Conservation (phyloP, 768 basidiomycete species). For the Pleurotus ostreatus region DNA sequence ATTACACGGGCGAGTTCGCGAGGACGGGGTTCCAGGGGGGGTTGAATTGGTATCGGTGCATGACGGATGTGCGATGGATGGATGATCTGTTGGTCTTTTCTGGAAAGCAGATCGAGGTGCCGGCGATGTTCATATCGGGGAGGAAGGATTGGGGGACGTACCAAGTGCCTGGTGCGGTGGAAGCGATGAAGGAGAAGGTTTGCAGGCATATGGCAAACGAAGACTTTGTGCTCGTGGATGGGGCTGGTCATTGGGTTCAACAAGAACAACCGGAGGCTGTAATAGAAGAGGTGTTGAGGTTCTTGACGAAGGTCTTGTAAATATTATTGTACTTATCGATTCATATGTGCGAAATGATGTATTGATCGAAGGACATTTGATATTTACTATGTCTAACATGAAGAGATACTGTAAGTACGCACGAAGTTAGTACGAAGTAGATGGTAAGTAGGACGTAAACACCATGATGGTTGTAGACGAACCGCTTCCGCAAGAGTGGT, state of each 20-base stretch:
- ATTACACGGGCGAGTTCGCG: constrained; percentile 45
- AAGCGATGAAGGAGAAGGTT: constrained; percentile 36
- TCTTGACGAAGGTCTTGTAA: constrained; percentile 1
- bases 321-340: too few species aligned
- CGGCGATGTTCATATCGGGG: constrained; percentile 57
- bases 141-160: constrained; percentile 16
- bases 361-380: too few species aligned
- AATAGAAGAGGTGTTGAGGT: constrained; percentile 2
- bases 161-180: constrained; percentile 17
- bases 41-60: constrained; percentile 50
- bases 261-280: constrained; percentile 37
- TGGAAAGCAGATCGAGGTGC: constrained; percentile 42
- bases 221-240: constrained; percentile 47
- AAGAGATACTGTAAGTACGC: too few species aligned
- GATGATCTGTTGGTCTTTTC: constrained; percentile 41
- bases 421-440: too few species aligned
- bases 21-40: constrained; percentile 64
- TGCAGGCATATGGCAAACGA: constrained; percentile 35
- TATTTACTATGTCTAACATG: too few species aligned
- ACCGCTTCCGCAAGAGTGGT: too few species aligned
- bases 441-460: too few species aligned
- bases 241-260: constrained; percentile 64
- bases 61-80: constrained; percentile 28
- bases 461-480: too few species aligned
- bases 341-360: too few species aligned